phyloP scores from a whole-genome alignment of 495 filamentous ascomycete species.

The Daldinia vernicosa region DNA sequence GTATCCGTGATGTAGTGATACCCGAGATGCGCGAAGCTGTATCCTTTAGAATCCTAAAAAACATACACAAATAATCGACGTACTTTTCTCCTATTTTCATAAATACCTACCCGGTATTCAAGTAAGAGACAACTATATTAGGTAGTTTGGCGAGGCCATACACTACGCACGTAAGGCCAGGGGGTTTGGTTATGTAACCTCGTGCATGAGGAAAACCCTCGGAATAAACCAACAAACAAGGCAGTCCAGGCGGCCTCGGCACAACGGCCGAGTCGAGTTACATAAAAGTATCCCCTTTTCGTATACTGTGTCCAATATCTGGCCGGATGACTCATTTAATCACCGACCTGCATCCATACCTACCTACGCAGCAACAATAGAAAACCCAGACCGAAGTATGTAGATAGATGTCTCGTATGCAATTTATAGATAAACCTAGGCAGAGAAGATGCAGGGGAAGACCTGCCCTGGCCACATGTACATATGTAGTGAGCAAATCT shows the following conservation, averaged over 20 bases:
- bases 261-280: neutral
- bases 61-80: neutral
- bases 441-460: neutral
- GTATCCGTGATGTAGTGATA: neutral
- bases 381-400: neutral
- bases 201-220: neutral
- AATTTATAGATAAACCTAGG: neutral
- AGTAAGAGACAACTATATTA: neutral
- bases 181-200: neutral
- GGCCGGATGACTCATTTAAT: neutral
- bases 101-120: too few species aligned
- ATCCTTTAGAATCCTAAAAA: neutral
- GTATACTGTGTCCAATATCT: neutral
- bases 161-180: neutral
- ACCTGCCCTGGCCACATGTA: neutral
- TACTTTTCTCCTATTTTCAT: neutral
- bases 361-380: neutral
- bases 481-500: constrained; percentile 1
- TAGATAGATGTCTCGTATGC: neutral
- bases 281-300: neutral
- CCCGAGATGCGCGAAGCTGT: neutral
- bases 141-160: neutral
- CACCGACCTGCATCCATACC: neutral
- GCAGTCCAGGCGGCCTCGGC: neutral
- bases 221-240: neutral